A percentile compares a stretch with the other conserved stretches of the same genome.
phyloP scores from a whole-genome alignment of 1,139 yeast genomes.

The Chernovozyma sophiae-reginae region DNA sequence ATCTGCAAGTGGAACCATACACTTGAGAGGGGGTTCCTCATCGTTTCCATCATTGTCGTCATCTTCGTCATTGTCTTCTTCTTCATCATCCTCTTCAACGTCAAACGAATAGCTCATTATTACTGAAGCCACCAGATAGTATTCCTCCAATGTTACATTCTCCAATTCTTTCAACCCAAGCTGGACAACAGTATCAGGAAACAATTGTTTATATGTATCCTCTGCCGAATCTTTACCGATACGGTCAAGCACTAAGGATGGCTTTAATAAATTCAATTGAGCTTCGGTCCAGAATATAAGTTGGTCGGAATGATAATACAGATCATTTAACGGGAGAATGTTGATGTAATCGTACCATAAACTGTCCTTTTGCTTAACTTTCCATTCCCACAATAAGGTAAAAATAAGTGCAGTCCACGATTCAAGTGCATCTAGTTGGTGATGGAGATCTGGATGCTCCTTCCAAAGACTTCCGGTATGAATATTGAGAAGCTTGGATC shows the following conservation, averaged over 20 bases:
- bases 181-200: conserved; percentile 20
- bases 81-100: conserved; percentile 18
- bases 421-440: conserved; percentile 38
- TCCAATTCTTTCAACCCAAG: conserved; percentile 22
- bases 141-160: conserved; percentile 48
- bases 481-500: conserved; percentile 52
- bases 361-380: conserved; percentile 38
- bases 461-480: conserved; percentile 48
- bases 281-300: conserved; percentile 74
- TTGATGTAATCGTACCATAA: conserved; percentile 69
- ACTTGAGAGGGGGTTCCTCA: conserved; percentile 38
- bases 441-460: conserved; percentile 26
- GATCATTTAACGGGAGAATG: conserved; percentile 54
- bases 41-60: conserved; percentile 18
- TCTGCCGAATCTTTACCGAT: conserved; percentile 70
- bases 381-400: conserved; percentile 56
- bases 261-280: conserved; percentile 51
- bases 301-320: conserved; percentile 48
- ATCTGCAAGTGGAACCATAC: conserved; percentile 94
- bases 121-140: conserved; percentile 63
- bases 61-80: conserved; percentile 14
- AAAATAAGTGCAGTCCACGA: conserved; percentile 81
- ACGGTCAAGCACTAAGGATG: conserved; percentile 66
- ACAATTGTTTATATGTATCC: conserved; percentile 42
- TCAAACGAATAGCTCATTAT: conserved; percentile 47